Evolutionary conservation across 768 basidiomycete genomes (phyloP).

Genomic region (Piloderma croceum): DNA sequence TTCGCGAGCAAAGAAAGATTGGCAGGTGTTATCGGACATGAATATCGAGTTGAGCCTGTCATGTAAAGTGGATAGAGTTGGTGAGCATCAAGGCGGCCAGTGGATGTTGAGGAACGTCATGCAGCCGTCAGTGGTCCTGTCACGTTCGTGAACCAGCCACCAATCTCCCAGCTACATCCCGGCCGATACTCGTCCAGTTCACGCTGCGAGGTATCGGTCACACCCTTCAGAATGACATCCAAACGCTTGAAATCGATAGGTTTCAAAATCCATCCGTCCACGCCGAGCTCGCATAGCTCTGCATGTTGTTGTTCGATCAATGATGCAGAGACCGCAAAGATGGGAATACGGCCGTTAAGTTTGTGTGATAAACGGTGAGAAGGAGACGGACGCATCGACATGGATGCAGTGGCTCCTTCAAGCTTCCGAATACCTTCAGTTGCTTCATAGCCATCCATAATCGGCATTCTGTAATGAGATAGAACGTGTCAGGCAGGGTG

Average conservation of each 20-base stretch:
- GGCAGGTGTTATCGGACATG: too few relatives aligned
- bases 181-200: slow-evolving; percentile 44
- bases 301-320: slow-evolving; percentile 51
- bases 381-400: slow-evolving; percentile 6
- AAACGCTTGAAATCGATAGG: slow-evolving; percentile 76
- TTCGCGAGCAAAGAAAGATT: too few relatives aligned
- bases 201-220: slow-evolving; percentile 49
- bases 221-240: slow-evolving; percentile 49
- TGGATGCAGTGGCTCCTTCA: slow-evolving; percentile 33
- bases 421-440: slow-evolving; percentile 59
- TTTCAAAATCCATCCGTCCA: slow-evolving; percentile 83
- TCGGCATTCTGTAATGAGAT: slow-evolving; percentile 56
- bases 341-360: slow-evolving; percentile 64
- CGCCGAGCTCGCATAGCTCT: slow-evolving; percentile 47
- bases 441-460: slow-evolving; percentile 69
- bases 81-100: too few relatives aligned
- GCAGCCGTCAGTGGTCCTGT: too few relatives aligned
- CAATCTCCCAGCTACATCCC: slow-evolving; percentile 55
- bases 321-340: slow-evolving; percentile 79
- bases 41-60: too few relatives aligned
- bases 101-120: too few relatives aligned
- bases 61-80: too few relatives aligned
- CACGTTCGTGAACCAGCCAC: slow-evolving; percentile 54
- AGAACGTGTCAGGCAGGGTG: neutral
- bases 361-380: slow-evolving; percentile 35